These are phyloP conservation scores for Lipomyces kockii DNA, from an alignment of 805 yeast genomes.

Conservation along the genomic window DNA sequence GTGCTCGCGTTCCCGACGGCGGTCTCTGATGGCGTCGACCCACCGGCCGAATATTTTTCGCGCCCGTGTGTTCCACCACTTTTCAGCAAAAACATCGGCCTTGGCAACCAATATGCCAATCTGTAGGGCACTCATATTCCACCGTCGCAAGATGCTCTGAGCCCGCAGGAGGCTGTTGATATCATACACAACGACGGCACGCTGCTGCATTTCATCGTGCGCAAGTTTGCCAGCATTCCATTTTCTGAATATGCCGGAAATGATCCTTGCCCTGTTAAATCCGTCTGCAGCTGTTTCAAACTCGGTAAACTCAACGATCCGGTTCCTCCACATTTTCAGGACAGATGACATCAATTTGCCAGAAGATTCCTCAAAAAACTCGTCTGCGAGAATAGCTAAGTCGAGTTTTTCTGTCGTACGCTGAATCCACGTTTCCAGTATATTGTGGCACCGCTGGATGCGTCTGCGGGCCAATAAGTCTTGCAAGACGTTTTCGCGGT, in stretches of 20 bases:
- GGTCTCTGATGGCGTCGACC: slow-evolving; percentile 26
- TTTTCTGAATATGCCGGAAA: background rate
- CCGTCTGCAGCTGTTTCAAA: slow-evolving; percentile 1
- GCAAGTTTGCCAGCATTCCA: slow-evolving; percentile 11
- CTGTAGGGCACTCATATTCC: slow-evolving; percentile 29
- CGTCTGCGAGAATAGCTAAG: slow-evolving; percentile 12
- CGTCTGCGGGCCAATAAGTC: background rate
- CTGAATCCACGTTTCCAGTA: slow-evolving; percentile 17
- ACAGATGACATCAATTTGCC: background rate
- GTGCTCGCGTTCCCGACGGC: background rate
- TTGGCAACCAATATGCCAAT: slow-evolving; percentile 23
- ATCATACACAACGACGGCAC: slow-evolving; percentile 23
- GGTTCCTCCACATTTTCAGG: slow-evolving; percentile 7
- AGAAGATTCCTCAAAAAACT: background rate
- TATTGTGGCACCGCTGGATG: background rate
- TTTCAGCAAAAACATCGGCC: slow-evolving; percentile 25
- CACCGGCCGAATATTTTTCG: slow-evolving; percentile 23
- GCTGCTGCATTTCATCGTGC: slow-evolving; percentile 2
- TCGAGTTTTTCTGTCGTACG: slow-evolving; percentile 14
- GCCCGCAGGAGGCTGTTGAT: slow-evolving; percentile 28
- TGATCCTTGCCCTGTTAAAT: background rate
- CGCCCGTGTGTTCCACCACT: slow-evolving; percentile 2
- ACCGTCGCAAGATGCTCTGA: slow-evolving; percentile 23
- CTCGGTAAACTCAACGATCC: background rate
- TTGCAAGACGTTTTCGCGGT: slow-evolving; percentile 6